These are phyloP conservation scores for Hypomontagnella submonticulosa DNA, from an alignment of 495 filamentous ascomycete genomes.

Conservation along the genomic window DNA sequence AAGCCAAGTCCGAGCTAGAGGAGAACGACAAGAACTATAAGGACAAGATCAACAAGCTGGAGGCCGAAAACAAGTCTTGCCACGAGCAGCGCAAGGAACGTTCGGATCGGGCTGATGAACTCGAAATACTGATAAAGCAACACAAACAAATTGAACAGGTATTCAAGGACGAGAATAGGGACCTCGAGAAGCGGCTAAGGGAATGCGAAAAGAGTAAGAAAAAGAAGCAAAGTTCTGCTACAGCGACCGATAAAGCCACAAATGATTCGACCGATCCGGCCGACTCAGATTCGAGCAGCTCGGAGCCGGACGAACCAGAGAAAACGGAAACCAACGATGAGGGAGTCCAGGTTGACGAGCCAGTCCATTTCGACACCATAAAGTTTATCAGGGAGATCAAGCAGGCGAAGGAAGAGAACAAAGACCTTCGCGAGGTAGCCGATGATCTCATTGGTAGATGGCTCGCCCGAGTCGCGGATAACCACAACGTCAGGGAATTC, in stretches of 20 bases:
- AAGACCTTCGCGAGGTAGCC: background rate
- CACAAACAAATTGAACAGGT: background rate
- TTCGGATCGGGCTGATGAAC: background rate
- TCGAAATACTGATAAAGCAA: background rate
- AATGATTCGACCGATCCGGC: too few species aligned
- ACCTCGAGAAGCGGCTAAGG: background rate
- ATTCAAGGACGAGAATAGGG: background rate
- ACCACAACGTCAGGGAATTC: slow-evolving; percentile 11
- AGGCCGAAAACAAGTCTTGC: background rate
- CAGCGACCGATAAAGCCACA: background rate
- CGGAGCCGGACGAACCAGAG: background rate
- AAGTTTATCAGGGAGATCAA: slow-evolving; percentile 15
- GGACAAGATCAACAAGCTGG: background rate
- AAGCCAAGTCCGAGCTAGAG: background rate
- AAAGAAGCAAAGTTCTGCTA: background rate
- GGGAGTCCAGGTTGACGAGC: too few species aligned
- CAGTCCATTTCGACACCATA: background rate
- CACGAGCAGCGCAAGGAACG: background rate
- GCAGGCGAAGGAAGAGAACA: background rate
- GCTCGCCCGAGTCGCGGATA: slow-evolving; percentile 1
- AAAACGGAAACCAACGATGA: background rate
- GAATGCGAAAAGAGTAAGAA: background rate
- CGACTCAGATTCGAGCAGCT: too few species aligned
- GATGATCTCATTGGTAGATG: slow-evolving; percentile 5
- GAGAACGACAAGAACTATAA: background rate